phyloP scores from a whole-genome alignment of 768 basidiomycete genomes.

The Chalciporus chontae region DNA sequence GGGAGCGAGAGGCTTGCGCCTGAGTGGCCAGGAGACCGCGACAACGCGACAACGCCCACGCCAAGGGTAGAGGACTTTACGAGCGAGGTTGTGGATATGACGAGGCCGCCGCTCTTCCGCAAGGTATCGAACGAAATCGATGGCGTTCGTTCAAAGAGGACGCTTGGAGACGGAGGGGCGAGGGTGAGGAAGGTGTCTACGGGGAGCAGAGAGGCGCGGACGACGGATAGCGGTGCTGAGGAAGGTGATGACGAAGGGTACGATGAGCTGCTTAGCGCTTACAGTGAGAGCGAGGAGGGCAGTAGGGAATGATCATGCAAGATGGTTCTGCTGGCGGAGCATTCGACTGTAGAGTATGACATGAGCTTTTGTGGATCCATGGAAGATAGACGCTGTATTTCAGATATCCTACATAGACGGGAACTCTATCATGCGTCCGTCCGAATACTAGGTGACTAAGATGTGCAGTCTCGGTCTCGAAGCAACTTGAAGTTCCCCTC shows the following conservation, averaged over 20 bases:
- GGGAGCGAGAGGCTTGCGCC: constrained; percentile 48
- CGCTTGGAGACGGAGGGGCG: constrained; percentile 29
- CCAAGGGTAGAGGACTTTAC: constrained; percentile 52
- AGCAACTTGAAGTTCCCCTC: no score
- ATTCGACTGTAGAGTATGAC: no score
- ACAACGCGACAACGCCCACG: constrained; percentile 56
- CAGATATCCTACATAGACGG: no score
- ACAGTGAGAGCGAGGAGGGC: constrained; percentile 74
- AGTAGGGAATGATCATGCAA: constrained; percentile 21
- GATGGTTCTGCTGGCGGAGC: not conserved
- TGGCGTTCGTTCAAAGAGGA: constrained; percentile 37
- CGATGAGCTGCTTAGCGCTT: constrained; percentile 74
- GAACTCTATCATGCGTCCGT: no score
- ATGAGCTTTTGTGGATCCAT: no score
- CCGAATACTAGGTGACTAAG: no score
- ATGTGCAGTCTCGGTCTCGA: no score
- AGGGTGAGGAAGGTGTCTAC: constrained; percentile 47
- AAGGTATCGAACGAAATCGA: constrained; percentile 27
- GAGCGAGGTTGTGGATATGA: constrained; percentile 28
- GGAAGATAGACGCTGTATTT: no score
- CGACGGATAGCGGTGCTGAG: constrained; percentile 62
- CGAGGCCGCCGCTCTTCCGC: constrained; percentile 25
- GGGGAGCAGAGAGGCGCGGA: constrained; percentile 37
- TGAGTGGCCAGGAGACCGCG: constrained; percentile 52
- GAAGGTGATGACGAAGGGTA: constrained; percentile 78